phyloP scores from a whole-genome alignment of 2,329 filamentous ascomycete species.

The Curvularia eragrostidis region DNA sequence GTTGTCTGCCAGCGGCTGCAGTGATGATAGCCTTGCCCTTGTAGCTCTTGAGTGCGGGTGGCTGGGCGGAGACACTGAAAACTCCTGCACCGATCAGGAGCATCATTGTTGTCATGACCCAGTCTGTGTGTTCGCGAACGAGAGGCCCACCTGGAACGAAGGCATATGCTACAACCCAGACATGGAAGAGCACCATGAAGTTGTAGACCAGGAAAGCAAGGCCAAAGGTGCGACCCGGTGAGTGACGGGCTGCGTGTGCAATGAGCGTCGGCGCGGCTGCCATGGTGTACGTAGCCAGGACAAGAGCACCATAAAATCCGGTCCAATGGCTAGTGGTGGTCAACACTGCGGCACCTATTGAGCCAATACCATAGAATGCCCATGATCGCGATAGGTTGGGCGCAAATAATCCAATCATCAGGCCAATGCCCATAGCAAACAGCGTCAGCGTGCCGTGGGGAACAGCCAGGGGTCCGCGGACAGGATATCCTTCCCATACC shows the following conservation, averaged over 20 bases:
- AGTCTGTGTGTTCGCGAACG: constrained; percentile 92
- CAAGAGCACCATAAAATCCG: constrained; percentile 84
- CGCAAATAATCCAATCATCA: constrained; percentile 76
- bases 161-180: constrained; percentile 98
- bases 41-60: constrained; percentile 53
- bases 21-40: constrained; percentile 56
- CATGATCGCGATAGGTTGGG: constrained; percentile 77
- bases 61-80: constrained; percentile 67
- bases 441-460: constrained; percentile 91
- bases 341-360: constrained; percentile 77
- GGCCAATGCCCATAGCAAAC: constrained; percentile 82
- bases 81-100: constrained; percentile 82
- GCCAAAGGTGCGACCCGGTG: constrained; percentile 81
- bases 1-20: constrained; percentile 59
- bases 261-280: constrained; percentile 79
- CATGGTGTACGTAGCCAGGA: constrained; percentile 79
- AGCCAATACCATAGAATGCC: constrained; percentile 79
- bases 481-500: constrained; percentile 96
- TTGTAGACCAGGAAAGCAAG: constrained; percentile 92
- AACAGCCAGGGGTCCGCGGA: constrained; percentile 83
- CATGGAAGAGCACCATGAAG: constrained; percentile 92
- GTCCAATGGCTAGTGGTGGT: constrained; percentile 82
- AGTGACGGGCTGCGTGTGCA: constrained; percentile 75
- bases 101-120: constrained; percentile 91
- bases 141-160: constrained; percentile 95